Evolutionary conservation across 2,329 filamentous ascomycete species (phyloP), one percentile per base, ranked within the genome.

Genomic region (Pseudocercospora vitis): DNA sequence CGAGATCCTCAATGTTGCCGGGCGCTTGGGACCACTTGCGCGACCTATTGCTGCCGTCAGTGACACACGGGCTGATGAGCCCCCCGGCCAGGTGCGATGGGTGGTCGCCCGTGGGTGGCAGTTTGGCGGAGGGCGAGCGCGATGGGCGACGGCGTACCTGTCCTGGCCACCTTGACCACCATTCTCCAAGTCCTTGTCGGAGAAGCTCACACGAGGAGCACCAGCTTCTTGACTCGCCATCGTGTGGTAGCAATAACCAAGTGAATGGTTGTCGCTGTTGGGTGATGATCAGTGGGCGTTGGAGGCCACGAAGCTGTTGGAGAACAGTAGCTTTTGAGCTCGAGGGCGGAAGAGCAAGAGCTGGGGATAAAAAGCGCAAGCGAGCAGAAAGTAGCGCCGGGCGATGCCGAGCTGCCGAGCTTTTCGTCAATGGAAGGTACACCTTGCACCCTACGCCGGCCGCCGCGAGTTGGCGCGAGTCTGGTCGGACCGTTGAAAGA

Each of bases 1-100:
- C 67, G 50, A 69, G 63, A 62, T 76, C 75, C 63, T 77, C 74
- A 56, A 71, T 70, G 65, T 70, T 68, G 63, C 69, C 68, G 46
- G 70, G 68, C 26, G 70, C 70, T 53, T 69, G 68, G 19, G 70
- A 71, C 68, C 69, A 71, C 64, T 71, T 71, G 60, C 69, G 65
- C 35, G 68, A 69, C 51, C 65, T 67, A 55, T 54, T 39, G 35
- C 23, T 49, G 35, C 50, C 37, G 61, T 62, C 42, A 64, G 60
- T 52, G 29, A 55, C 23, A 14, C n/a, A n/a, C n/a, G n/a, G 14
- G 42, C 24, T 19, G 40, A 29, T 33, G 39, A n/a, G n/a, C n/a
- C n/a, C n/a, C n/a, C n/a, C n/a, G n/a, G n/a, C n/a, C n/a, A n/a
- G n/a, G n/a, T n/a, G n/a, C n/a, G n/a, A n/a, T n/a, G n/a, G n/a